Percentiles rank a stretch among this genome's conserved stretches.
These are phyloP conservation scores for Sphaerulina vaccinii DNA, from an alignment of 2,329 filamentous ascomycete species.

Conservation along the genomic window DNA sequence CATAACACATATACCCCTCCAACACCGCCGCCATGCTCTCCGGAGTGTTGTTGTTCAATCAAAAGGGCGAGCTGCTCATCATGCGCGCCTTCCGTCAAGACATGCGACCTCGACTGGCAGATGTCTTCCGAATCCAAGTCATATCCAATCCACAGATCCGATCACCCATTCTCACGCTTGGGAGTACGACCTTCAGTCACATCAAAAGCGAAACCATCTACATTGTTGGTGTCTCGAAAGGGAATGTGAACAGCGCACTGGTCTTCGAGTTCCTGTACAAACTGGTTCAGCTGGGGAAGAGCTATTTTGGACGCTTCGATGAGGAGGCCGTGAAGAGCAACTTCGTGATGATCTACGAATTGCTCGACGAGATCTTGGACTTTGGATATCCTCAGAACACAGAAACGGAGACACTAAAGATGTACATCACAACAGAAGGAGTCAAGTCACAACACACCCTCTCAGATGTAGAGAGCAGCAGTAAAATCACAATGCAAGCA, in stretches of 20 bases:
- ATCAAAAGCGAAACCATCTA: slow-evolving; percentile 99
- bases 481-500: slow-evolving; percentile 98
- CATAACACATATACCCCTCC: background rate
- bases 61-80: slow-evolving; percentile 99
- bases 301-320: slow-evolving; percentile 98
- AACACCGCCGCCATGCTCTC: slow-evolving; percentile 72
- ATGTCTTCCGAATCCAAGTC: slow-evolving; percentile 98
- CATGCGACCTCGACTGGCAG: slow-evolving; percentile 92
- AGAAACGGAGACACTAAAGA: slow-evolving; percentile 96
- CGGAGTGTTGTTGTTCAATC: slow-evolving; percentile 96
- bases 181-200: slow-evolving; percentile 98
- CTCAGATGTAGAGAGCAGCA: slow-evolving; percentile 93
- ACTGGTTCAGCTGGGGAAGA: slow-evolving; percentile 82
- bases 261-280: slow-evolving; percentile 98
- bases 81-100: slow-evolving; percentile 98
- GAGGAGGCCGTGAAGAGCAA: slow-evolving; percentile 99
- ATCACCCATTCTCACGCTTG: slow-evolving; percentile 93
- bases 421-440: slow-evolving; percentile 99
- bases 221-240: slow-evolving; percentile 94
- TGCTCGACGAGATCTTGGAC: slow-evolving; percentile 96
- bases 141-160: slow-evolving; percentile 98
- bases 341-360: slow-evolving; percentile 96
- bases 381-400: slow-evolving; percentile 99
- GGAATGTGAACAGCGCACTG: slow-evolving; percentile 96
- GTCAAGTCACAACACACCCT: slow-evolving; percentile 83